Evolutionary conservation across 306 rosid genomes (phyloP).

Genomic region (Trichosanthes truncata): DNA sequence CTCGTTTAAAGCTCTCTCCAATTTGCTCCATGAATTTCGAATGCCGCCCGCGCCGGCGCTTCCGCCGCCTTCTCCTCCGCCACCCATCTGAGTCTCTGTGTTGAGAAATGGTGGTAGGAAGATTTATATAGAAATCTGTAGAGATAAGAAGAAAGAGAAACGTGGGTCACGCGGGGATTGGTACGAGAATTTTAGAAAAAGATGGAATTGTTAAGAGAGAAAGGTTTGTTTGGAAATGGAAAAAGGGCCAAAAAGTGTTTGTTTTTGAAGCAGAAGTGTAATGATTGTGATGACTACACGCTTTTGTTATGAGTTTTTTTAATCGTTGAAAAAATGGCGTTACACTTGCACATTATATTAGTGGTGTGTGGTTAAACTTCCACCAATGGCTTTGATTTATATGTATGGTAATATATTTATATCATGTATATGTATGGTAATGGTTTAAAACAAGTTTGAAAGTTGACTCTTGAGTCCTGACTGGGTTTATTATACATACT

Average conservation of each 20-base stretch:
- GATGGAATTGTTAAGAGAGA: neutral
- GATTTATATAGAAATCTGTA: slow-evolving; percentile 18
- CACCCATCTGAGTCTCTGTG: slow-evolving; percentile 13
- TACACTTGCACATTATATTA: neutral
- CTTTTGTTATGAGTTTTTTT: neutral
- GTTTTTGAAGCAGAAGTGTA: neutral
- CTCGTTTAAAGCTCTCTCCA: slow-evolving; percentile 44
- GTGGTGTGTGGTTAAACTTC: neutral
- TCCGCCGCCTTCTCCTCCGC: slow-evolving; percentile 34
- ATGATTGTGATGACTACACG: neutral
- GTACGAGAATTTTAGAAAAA: neutral
- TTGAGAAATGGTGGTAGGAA: neutral
- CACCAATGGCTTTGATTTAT: neutral
- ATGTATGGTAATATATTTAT: neutral
- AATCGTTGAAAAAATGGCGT: neutral
- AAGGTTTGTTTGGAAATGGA: neutral
- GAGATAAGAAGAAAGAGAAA: neutral
- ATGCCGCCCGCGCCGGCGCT: slow-evolving; percentile 15
- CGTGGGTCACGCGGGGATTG: neutral
- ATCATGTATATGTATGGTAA: neutral
- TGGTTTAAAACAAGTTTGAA: neutral
- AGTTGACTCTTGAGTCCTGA: neutral
- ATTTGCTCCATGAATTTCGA: slow-evolving; percentile 25
- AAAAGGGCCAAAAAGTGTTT: neutral
- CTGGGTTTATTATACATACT: neutral